Evolutionary conservation across 2,329 filamentous ascomycete species (phyloP).

Genomic region (Hortaea werneckii): DNA sequence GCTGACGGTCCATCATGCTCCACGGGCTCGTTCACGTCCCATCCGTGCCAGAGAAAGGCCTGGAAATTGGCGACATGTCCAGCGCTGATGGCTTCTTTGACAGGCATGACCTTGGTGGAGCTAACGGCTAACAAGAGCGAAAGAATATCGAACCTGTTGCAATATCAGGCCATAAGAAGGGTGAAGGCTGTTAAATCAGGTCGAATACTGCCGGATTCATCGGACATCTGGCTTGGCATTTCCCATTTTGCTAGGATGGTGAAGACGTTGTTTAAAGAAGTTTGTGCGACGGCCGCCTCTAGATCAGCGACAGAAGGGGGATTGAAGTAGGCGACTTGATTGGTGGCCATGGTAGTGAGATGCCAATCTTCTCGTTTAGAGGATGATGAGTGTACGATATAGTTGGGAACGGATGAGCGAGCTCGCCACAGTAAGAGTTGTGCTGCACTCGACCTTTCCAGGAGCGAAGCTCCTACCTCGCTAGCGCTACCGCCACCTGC

Average conservation of each 20-base stretch:
- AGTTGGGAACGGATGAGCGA: too few relatives aligned
- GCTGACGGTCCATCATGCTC: neutral
- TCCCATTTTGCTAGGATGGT: neutral
- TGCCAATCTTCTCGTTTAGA: too few relatives aligned
- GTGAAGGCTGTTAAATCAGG: neutral
- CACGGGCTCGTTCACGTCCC: neutral
- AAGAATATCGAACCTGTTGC: neutral
- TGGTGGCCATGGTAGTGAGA: neutral
- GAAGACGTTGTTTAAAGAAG: neutral
- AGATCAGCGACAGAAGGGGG: neutral
- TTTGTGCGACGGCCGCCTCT: neutral
- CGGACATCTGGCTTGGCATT: neutral
- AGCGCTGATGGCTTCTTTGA: neutral
- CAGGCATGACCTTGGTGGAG: neutral
- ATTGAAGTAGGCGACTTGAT: neutral
- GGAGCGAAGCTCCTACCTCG: too few relatives aligned
- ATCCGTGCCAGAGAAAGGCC: neutral
- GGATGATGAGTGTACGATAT: too few relatives aligned
- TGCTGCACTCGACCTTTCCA: too few relatives aligned
- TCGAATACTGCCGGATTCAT: neutral
- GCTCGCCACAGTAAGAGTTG: too few relatives aligned
- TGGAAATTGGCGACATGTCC: neutral
- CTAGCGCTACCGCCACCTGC: too few relatives aligned
- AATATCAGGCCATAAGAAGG: neutral
- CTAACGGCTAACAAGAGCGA: neutral